A percentile compares a stretch with the other conserved stretches of the same genome.
Evolutionary conservation across 352 stramenopile genomes (phyloP).

Genomic region (Globisporangium emineosum): DNA sequence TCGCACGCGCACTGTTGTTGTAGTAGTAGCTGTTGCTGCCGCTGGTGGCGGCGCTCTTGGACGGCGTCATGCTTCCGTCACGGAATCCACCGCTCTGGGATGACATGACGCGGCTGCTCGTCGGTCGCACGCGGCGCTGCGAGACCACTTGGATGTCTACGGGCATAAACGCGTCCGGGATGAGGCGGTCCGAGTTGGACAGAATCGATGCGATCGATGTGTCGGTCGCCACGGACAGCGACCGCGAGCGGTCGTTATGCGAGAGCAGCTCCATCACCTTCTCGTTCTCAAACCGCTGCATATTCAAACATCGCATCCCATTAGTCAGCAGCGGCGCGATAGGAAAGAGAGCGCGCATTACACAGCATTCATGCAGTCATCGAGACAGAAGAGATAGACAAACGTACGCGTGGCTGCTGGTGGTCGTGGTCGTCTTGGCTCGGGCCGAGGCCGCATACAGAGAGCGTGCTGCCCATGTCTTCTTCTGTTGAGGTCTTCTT

Average conservation of each 20-base stretch:
- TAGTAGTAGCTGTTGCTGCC: slow-evolving; percentile 20
- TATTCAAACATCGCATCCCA: neutral
- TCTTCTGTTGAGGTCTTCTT: neutral
- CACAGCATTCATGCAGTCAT: neutral
- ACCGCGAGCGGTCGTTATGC: slow-evolving; percentile 28
- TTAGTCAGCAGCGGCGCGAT: too few species aligned
- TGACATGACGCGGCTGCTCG: slow-evolving; percentile 15
- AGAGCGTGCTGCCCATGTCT: slow-evolving; percentile 34
- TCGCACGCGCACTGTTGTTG: slow-evolving; percentile 15
- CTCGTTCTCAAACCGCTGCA: slow-evolving; percentile 14
- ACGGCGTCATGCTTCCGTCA: slow-evolving; percentile 17
- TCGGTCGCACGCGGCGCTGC: slow-evolving; percentile 35
- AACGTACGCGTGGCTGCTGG: slow-evolving; percentile 23
- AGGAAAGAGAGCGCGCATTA: neutral
- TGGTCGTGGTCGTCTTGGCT: slow-evolving; percentile 16
- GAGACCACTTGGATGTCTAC: slow-evolving; percentile 68
- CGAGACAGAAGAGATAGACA: neutral
- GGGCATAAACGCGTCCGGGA: slow-evolving; percentile 53
- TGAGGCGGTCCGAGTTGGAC: slow-evolving; percentile 54
- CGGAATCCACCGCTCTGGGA: slow-evolving; percentile 14
- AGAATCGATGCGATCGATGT: slow-evolving; percentile 56
- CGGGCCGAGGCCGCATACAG: slow-evolving; percentile 35
- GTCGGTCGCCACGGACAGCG: slow-evolving; percentile 39
- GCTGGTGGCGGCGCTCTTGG: slow-evolving; percentile 15
- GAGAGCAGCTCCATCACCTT: slow-evolving; percentile 31